Evolutionary conservation across 495 filamentous ascomycete genomes (phyloP).

Genomic region (Penicillium angulare): DNA sequence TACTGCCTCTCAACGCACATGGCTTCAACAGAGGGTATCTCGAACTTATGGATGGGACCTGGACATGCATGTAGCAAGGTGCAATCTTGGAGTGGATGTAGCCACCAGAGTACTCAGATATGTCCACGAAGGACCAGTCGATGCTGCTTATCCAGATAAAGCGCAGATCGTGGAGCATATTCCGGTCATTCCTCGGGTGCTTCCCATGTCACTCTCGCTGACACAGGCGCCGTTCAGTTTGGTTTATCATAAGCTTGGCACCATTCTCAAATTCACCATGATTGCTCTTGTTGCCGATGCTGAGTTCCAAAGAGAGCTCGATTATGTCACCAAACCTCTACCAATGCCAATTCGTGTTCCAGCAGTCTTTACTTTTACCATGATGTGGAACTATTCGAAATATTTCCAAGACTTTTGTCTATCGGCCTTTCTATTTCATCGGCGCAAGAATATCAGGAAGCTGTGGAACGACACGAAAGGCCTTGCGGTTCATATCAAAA

Average conservation of each 20-base stretch:
- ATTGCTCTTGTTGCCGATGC: slow-evolving; percentile 55
- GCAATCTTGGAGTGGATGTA: slow-evolving; percentile 42
- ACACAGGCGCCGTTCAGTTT: slow-evolving; percentile 29
- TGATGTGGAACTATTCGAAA: slow-evolving; percentile 50
- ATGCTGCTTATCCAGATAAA: slow-evolving; percentile 27
- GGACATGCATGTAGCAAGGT: slow-evolving; percentile 37
- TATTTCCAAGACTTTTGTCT: slow-evolving; percentile 37
- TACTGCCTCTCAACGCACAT: slow-evolving; percentile 24
- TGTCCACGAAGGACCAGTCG: slow-evolving; percentile 35
- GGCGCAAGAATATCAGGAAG: slow-evolving; percentile 41
- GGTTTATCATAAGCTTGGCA: slow-evolving; percentile 40
- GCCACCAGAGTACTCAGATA: slow-evolving; percentile 40
- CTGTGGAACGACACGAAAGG: slow-evolving; percentile 50
- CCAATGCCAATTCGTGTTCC: slow-evolving; percentile 39
- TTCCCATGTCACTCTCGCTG: slow-evolving; percentile 24
- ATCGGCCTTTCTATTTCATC: slow-evolving; percentile 50
- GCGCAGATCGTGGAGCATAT: slow-evolving; percentile 32
- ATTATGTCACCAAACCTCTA: slow-evolving; percentile 41
- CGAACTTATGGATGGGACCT: slow-evolving; percentile 36
- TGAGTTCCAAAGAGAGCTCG: slow-evolving; percentile 58
- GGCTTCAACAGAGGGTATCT: slow-evolving; percentile 38
- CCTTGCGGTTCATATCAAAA: slow-evolving; percentile 46
- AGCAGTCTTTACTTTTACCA: slow-evolving; percentile 37
- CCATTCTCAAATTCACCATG: slow-evolving; percentile 51
- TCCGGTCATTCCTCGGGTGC: slow-evolving; percentile 28